phyloP scores from a whole-genome alignment of 1,284 basidiomycete species.

The Polyporus tsugae region DNA sequence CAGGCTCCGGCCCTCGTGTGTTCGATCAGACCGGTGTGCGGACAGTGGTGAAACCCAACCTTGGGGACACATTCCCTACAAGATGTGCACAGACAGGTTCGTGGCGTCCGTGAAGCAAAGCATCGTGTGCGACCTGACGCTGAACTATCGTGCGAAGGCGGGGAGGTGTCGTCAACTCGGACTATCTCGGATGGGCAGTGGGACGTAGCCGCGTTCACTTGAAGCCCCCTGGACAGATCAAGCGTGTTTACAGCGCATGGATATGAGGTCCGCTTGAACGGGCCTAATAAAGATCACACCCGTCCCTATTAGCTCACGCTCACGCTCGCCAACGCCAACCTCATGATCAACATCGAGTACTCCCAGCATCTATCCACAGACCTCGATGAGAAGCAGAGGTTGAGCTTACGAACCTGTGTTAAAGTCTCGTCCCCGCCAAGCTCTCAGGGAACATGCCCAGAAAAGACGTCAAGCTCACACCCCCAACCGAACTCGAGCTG shows the following conservation, averaged over 20 bases:
- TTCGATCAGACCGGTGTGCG: not conserved
- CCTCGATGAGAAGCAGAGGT: not conserved
- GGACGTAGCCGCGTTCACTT: not conserved
- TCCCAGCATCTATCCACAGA: not conserved
- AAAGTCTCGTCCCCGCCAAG: not conserved
- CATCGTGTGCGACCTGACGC: conserved; percentile 77
- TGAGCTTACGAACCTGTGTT: not conserved
- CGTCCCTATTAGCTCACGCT: not conserved
- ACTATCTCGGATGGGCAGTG: not conserved
- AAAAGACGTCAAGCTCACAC: not conserved
- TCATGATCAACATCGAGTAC: not conserved
- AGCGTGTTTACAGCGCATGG: not conserved
- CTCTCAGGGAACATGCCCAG: not conserved
- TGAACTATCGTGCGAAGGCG: conserved; percentile 80
- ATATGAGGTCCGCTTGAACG: not conserved
- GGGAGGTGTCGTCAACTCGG: conserved; percentile 64
- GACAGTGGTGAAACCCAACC: conserved; percentile 67
- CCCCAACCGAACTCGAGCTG: not conserved
- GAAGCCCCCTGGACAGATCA: not conserved
- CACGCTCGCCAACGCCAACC: not conserved
- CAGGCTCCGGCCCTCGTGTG: not conserved
- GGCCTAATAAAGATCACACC: not conserved
- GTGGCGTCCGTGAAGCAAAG: conserved; percentile 80
- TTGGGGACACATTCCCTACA: conserved; percentile 89
- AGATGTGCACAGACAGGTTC: conserved; percentile 85